Evolutionary conservation across 345 rosid species (phyloP).

Genomic region (Salix arbutifolia): DNA sequence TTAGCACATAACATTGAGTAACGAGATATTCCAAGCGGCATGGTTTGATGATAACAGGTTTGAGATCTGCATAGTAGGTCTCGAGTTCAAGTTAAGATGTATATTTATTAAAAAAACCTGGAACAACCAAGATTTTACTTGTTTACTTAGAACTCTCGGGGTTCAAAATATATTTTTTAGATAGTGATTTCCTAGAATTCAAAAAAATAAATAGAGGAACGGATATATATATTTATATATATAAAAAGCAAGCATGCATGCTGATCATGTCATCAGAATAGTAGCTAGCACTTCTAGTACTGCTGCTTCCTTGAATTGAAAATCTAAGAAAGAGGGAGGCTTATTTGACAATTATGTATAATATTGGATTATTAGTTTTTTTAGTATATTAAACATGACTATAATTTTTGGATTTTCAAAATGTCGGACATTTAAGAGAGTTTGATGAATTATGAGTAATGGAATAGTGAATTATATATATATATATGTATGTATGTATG

Average conservation of each 20-base stretch:
- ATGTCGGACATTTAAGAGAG: not conserved
- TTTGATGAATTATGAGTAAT: not conserved
- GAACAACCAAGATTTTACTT: too few relatives aligned
- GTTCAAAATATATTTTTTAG: too few relatives aligned
- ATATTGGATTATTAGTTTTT: not conserved
- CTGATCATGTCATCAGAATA: not conserved
- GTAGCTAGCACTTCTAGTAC: not conserved
- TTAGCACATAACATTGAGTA: not conserved
- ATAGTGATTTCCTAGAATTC: accelerated
- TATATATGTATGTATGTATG: too few relatives aligned
- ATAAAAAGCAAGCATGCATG: not conserved
- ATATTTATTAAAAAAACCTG: too few relatives aligned
- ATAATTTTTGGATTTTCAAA: not conserved
- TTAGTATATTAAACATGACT: not conserved
- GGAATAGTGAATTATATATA: not conserved
- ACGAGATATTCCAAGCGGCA: too few relatives aligned
- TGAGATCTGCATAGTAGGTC: too few relatives aligned
- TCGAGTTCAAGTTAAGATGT: too few relatives aligned
- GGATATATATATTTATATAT: not conserved
- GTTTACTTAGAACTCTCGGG: too few relatives aligned
- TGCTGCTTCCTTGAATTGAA: not conserved
- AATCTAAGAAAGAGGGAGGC: not conserved
- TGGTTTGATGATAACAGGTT: too few relatives aligned
- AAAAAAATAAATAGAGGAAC: not conserved
- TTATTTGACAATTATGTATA: too few relatives aligned